Base-by-base conservation (phyloP, 768 basidiomycete species). In the Suillus brevipes region DNA sequence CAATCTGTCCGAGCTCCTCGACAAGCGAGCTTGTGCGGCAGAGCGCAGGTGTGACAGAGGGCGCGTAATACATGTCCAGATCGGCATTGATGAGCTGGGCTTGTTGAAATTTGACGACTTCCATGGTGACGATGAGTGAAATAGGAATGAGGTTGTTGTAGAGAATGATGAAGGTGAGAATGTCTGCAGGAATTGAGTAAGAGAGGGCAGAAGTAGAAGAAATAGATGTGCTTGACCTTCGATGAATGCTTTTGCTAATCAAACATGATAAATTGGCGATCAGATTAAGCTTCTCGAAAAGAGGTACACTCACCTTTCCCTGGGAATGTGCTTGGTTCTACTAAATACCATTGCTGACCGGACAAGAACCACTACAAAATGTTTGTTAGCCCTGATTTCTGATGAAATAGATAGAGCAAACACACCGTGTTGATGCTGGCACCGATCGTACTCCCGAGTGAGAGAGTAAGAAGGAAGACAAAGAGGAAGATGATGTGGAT, bases 111-210 rank as follows among this genome's bases (percentile, higher is more conserved):
- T 98, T 98, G 80, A 99, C 97, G 42, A 99, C 92, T 81, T 99
- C 97, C 91, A 99, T 99, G 4, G 97, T 99, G 70, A 99, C 97
- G 71, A 99, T 97, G 70, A 99, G 89, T 63, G 97, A 99, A 72
- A 99, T 99, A 4, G 97, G 97, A 66, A 99, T 99, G 70, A 99
- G 85, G 80, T 99, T 99, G 82, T 98, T 99, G 83, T 98, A 99
- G 47, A 98, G 84, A 77, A 99, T 97, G 78, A 99, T 93, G 81
- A 98, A 99, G 12, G 97, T 99, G 45, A 99, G 84, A 64, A 99
- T 94, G 76, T 99, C 97, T 94, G 70, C 7, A 65, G 65, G 67
- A 18, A 12, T 55, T 34, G 60, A 64, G 62, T 71, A 20, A 72
- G 62, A 62, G 45, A 69, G 70, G 16, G 12, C 8, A 8, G 16